A percentile compares a stretch with the other conserved stretches of the same genome.
Evolutionary conservation across 2,329 filamentous ascomycete species (phyloP).

Genomic region (Penicillium sp.): DNA sequence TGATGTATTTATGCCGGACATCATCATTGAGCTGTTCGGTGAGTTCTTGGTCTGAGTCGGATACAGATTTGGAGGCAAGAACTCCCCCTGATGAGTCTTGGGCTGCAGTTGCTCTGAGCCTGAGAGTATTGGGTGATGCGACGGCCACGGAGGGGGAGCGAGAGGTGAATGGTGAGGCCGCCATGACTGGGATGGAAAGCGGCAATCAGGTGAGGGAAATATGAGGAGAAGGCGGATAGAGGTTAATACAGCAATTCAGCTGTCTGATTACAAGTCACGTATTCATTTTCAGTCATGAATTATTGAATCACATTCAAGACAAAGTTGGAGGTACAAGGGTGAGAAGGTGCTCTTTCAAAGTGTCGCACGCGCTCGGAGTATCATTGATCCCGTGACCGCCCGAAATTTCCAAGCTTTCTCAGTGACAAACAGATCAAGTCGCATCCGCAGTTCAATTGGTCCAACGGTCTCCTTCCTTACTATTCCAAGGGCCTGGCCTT

Average conservation of each 20-base stretch:
- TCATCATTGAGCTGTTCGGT: conserved; percentile 80
- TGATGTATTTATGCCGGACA: conserved; percentile 85
- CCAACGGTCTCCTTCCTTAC: background rate
- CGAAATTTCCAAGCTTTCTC: conserved; percentile 30
- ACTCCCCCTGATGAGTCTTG: conserved; percentile 23
- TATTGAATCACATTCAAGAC: background rate
- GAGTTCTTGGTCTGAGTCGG: conserved; percentile 41
- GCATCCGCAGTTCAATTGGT: background rate
- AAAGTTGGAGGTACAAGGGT: background rate
- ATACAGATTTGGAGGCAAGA: conserved; percentile 15
- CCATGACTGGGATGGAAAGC: conserved; percentile 29
- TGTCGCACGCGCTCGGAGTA: conserved; percentile 22
- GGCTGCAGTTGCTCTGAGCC: conserved; percentile 36
- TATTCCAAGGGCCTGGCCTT: background rate
- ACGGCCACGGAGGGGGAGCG: conserved; percentile 38
- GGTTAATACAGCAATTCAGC: background rate
- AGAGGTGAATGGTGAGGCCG: conserved; percentile 44
- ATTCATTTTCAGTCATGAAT: conserved; percentile 1
- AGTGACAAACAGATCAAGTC: conserved; percentile 1
- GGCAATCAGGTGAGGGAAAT: background rate
- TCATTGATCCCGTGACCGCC: conserved; percentile 31
- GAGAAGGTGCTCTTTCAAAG: background rate
- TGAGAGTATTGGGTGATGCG: conserved; percentile 32
- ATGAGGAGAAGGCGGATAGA: background rate
- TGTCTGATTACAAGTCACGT: background rate